Base-by-base conservation (phyloP, 345 rosid species). In the Populus pruinosa region DNA sequence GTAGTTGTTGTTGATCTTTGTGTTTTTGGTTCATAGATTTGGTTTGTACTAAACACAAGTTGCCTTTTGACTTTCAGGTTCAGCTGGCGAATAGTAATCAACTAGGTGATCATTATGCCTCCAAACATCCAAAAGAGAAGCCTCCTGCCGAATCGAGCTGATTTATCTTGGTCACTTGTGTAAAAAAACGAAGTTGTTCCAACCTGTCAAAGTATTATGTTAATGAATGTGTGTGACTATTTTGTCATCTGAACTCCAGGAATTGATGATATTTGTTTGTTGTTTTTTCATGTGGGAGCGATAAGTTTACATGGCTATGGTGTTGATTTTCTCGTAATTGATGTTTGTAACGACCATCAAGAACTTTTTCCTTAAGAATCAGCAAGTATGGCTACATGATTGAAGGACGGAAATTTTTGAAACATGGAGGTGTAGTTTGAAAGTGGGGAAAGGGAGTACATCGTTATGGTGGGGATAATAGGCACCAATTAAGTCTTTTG, bases 101-200 rank as follows among this genome's bases (percentile, higher is more conserved):
- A 71, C 88, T 89, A 23, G 91, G 77, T 7, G 93, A 91, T 84
- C 94, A 91, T 67, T 91, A 86, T 81, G 80, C 81, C 47, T 86
- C 94, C 55, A 89, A 90, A 73, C 91, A 91, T 87, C 94, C 94
- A 0, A 88, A 89, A 87, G 91, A 89, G 78, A 87, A 85, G 73
- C 88, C 90, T 65, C 94, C 90, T 27, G 33, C 82, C 6, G 90
- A 78, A 74, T 83, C 87, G 1, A 82, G 88, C 77, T 91, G 87
- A 88, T 39, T 35, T 75, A 44, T 50, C 43, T 67, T 65, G n/a
- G 69, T 69, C 10, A 2, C 73, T 31, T 36, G 25, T 75, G 75
- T 73, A 80, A 70, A 81, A 35, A 23, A 44, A 50, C 55, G 44
- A 47, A 55, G 41, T 6, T 16, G 3, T 56, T 56, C 62, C 8